Conservation (phyloP, 2,329 filamentous ascomycete genomes). For the Xylaria sp. region DNA sequence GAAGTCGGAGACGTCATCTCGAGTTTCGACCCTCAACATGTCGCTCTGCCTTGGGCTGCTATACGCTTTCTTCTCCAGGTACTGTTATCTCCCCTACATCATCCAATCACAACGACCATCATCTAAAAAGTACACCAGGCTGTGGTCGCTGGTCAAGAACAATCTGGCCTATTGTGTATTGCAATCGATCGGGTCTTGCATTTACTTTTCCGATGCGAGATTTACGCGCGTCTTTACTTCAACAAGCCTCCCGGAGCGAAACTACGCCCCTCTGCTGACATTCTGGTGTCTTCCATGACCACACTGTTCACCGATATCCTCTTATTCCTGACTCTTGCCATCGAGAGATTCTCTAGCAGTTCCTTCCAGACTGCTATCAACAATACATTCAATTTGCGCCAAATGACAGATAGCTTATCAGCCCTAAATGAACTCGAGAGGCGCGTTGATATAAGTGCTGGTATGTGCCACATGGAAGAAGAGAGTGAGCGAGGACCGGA, state of each 20-base stretch:
- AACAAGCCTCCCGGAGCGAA: background rate
- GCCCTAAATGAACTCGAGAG: conserved; percentile 9
- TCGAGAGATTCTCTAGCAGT: background rate
- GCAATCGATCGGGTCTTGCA: conserved; percentile 9
- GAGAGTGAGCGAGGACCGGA: background rate
- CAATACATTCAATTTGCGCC: conserved; percentile 3
- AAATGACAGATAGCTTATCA: conserved; percentile 6
- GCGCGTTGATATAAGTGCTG: conserved; percentile 11
- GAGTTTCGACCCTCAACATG: conserved; percentile 18
- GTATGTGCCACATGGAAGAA: conserved; percentile 9
- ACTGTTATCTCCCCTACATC: background rate
- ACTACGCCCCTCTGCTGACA: background rate
- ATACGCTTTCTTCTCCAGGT: conserved; percentile 23
- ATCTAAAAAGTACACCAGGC: background rate
- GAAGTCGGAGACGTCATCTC: conserved; percentile 20
- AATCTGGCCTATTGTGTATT: conserved; percentile 9
- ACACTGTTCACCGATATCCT: conserved; percentile 11
- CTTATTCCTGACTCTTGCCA: conserved; percentile 9
- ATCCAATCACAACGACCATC: background rate
- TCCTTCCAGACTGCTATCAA: conserved; percentile 1
- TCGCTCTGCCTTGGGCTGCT: conserved; percentile 25
- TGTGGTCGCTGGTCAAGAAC: conserved; percentile 5
- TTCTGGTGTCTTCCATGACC: conserved; percentile 9
- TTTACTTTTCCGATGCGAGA: conserved; percentile 9
- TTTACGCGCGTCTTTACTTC: conserved; percentile 15